Conservation (phyloP, 306 rosid genomes). For the Quillaja saponaria region DNA sequence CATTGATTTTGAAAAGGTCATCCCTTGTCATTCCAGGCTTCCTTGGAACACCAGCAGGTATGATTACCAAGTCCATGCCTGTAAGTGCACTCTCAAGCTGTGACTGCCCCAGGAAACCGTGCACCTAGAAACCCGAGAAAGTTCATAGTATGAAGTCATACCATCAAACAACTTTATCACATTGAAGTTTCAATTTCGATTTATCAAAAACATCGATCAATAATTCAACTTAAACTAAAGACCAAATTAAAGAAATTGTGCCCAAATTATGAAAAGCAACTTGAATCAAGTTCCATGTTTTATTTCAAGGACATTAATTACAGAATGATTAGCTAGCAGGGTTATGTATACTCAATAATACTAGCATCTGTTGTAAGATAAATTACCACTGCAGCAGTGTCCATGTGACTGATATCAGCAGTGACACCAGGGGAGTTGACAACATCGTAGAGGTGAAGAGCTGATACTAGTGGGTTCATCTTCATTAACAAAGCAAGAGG, state of each 20-base stretch:
- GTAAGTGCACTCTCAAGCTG: constrained; percentile 89
- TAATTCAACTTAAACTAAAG: background rate
- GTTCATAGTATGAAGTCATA: constrained; percentile 2
- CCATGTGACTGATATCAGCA: constrained; percentile 95
- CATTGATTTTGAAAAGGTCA: constrained; percentile 87
- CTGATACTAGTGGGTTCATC: constrained; percentile 88
- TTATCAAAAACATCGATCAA: constrained; percentile 5
- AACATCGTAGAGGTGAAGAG: constrained; percentile 96
- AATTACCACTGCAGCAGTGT: constrained; percentile 92
- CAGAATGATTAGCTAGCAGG: too few species aligned
- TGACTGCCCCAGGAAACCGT: constrained; percentile 78
- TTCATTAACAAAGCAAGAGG: constrained; percentile 86
- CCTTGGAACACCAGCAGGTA: constrained; percentile 94
- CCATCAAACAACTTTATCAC: background rate
- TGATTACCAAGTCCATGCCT: constrained; percentile 81
- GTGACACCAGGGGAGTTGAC: constrained; percentile 95
- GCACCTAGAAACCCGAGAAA: constrained; percentile 54
- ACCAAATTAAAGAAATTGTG: background rate
- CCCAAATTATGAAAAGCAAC: too few species aligned
- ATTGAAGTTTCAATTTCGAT: background rate
- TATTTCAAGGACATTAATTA: too few species aligned
- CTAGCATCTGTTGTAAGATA: constrained; percentile 12
- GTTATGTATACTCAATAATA: background rate
- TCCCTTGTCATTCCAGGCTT: constrained; percentile 99
- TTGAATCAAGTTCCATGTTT: too few species aligned